Evolutionary conservation across 2,329 filamentous ascomycete genomes (phyloP).

Genomic region (Ramularia collo-cygni): DNA sequence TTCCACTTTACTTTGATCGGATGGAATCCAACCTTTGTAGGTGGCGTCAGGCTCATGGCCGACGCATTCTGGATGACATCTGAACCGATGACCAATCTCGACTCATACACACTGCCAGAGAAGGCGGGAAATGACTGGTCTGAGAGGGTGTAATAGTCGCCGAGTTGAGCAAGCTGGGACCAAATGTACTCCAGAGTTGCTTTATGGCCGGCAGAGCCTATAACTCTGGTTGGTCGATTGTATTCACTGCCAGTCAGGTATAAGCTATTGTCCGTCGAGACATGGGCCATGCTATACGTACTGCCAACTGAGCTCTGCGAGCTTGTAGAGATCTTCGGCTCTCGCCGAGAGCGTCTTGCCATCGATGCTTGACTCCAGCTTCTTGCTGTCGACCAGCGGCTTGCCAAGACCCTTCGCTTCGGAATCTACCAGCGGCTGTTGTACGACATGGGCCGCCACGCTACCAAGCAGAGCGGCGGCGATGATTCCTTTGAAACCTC

Average conservation of each 20-base stretch:
- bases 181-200: constrained; percentile 28
- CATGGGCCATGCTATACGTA: no score
- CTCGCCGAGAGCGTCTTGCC: constrained; percentile 51
- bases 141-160: constrained; percentile 55
- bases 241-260: constrained; percentile 42
- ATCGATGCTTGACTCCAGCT: constrained; percentile 52
- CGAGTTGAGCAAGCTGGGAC: constrained; percentile 38
- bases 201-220: constrained; percentile 40
- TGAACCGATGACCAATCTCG: constrained; percentile 44
- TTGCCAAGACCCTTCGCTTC: no score
- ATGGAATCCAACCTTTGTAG: constrained; percentile 6
- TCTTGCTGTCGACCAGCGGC: constrained; percentile 29
- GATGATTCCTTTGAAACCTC: no score
- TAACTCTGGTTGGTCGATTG: constrained; percentile 63
- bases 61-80: constrained; percentile 56
- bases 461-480: no score
- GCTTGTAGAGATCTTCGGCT: constrained; percentile 55
- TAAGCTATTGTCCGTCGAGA: no score
- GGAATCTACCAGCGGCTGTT: no score
- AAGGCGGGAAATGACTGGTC: constrained; percentile 36
- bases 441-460: no score
- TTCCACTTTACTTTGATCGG: no score
- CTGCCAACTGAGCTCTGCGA: constrained; percentile 52
- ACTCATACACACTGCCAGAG: constrained; percentile 24
- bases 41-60: constrained; percentile 39